Evolutionary conservation across 208 protist species (phyloP), one percentile per base, ranked within the genome.

Genomic region (Wallacemonas sp.): DNA sequence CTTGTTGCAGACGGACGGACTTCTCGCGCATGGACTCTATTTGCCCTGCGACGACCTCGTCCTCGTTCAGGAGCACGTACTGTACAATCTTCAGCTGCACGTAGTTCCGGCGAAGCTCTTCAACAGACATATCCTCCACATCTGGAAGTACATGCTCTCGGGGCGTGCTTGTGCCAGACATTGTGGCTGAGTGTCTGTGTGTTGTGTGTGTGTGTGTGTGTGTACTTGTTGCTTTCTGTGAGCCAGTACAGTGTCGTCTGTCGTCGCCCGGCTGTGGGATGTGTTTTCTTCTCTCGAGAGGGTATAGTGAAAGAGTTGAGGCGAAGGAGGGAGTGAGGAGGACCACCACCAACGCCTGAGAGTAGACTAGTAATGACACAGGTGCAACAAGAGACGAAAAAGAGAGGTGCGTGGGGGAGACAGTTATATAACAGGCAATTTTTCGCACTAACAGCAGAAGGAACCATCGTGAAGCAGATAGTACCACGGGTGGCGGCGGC

Each of bases 1-100:
- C 78, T 37, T 87, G 81, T 66, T 87, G 80, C 29, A 86, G 70
- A 3, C 76, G 71, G 22, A 92, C 83, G 10, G 86, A 85, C 66
- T 91, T 73, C 72, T 82, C 82, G 24, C 81, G 81, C 61, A 92
- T 77, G 24, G 60, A 53, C 59, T 85, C 76, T 24, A 89, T 87
- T 27, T 82, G 73, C 24, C 50, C n/a, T 21, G 79, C 67, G 2
- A 92, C 50, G 24, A 53, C 38, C 3, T 58, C 55, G 38, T 74
- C 75, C 68, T 91, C 83, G 8, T 79, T 57, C 15, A 39, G 41
- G 3, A 91, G 66, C 1, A 57, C 61, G 38, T 71, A 74, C 62
- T 81, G 61, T 15, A 44, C 63, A 15, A 59, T 64, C 55, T 78
- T 74, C 12, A 91, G 68, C 0, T 73, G 58, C 27, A 91, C 73